phyloP scores from a whole-genome alignment of 2,329 filamentous ascomycete species.

The Pseudogymnoascus sp. region DNA sequence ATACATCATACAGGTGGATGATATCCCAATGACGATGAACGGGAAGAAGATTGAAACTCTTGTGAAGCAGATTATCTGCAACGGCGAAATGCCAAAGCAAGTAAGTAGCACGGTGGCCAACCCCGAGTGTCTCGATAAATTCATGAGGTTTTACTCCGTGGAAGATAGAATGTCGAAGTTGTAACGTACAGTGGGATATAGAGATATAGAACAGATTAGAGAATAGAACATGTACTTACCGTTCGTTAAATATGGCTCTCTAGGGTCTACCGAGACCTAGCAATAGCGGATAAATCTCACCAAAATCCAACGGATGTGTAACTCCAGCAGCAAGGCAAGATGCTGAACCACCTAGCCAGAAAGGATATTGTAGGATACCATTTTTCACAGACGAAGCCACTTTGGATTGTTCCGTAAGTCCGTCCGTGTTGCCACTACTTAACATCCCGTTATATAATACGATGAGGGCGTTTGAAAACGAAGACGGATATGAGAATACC shows the following conservation, averaged over 20 bases:
- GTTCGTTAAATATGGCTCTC: conserved; percentile 41
- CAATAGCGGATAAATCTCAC: conserved; percentile 43
- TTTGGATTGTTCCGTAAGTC: background rate
- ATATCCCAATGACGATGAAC: conserved; percentile 8
- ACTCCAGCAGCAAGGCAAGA: conserved; percentile 86
- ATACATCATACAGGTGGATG: background rate
- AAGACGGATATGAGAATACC: background rate
- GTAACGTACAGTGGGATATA: background rate
- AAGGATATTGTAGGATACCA: conserved; percentile 52
- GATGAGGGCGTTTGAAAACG: background rate
- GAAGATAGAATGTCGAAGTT: conserved; percentile 8
- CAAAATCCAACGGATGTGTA: conserved; percentile 86
- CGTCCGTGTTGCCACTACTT: background rate
- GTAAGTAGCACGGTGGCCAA: conserved; percentile 9
- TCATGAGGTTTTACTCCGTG: conserved; percentile 4
- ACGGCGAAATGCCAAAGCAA: conserved; percentile 8
- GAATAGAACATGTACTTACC: background rate
- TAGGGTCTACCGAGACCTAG: background rate
- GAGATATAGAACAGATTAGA: background rate
- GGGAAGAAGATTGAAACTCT: conserved; percentile 11
- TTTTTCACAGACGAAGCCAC: background rate
- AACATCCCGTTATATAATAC: background rate
- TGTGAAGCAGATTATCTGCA: conserved; percentile 11
- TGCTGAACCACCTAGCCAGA: conserved; percentile 95
- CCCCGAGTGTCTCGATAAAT: conserved; percentile 7